Conservation (phyloP, 2,329 filamentous ascomycete species). For the Aspergillus niger region DNA sequence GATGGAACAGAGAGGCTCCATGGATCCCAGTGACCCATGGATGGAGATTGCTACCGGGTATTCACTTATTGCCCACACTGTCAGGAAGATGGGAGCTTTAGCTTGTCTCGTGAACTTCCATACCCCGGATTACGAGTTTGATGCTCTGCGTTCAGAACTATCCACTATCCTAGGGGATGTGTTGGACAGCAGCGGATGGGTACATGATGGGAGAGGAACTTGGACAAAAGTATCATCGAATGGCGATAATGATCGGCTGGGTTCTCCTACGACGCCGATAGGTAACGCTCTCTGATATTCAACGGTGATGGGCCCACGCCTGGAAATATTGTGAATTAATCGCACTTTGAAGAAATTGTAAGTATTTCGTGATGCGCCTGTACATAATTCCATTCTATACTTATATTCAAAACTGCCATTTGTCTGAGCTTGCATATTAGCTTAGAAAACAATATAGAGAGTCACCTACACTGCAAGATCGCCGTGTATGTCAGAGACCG, state of each 20-base stretch:
- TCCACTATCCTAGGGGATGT: slow-evolving; percentile 26
- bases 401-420: no score
- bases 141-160: slow-evolving; percentile 32
- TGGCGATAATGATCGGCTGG: no score
- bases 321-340: neutral
- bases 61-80: slow-evolving; percentile 45
- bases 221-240: slow-evolving; percentile 27
- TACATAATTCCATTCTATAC: neutral
- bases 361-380: neutral
- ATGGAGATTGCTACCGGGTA: slow-evolving; percentile 58
- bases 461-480: no score
- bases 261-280: neutral
- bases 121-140: slow-evolving; percentile 35
- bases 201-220: slow-evolving; percentile 32
- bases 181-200: slow-evolving; percentile 30
- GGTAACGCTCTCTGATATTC: neutral
- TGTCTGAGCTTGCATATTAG: no score
- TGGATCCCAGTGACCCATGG: slow-evolving; percentile 52
- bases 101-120: slow-evolving; percentile 29
- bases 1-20: slow-evolving; percentile 40
- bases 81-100: slow-evolving; percentile 28
- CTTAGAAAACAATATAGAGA: no score
- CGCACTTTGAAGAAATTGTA: neutral
- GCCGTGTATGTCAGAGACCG: neutral
- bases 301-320: neutral